These are phyloP conservation scores for Rutstroemia sp. DNA, from an alignment of 2,329 filamentous ascomycete genomes.

Conservation along the genomic window DNA sequence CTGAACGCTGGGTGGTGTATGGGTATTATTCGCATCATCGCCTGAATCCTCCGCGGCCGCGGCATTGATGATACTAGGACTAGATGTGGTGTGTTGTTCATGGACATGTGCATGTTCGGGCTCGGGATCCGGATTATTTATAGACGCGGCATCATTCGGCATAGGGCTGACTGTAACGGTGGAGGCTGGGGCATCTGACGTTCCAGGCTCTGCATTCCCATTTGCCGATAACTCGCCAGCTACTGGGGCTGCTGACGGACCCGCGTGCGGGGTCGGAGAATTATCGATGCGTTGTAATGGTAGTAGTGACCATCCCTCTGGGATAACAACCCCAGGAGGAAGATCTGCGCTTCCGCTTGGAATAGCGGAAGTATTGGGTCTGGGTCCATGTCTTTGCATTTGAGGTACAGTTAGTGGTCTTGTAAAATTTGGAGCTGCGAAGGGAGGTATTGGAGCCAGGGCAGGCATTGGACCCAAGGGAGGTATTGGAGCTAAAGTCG, in stretches of 20 bases:
- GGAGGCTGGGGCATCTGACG: constrained; percentile 16
- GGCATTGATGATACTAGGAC: constrained; percentile 13
- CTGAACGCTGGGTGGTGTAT: constrained; percentile 20
- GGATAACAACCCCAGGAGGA: constrained; percentile 56
- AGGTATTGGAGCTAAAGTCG: constrained; percentile 10
- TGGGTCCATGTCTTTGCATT: constrained; percentile 39
- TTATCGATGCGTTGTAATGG: constrained; percentile 45
- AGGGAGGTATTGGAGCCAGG: neutral
- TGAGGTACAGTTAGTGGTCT: constrained; percentile 5
- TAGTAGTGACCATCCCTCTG: constrained; percentile 57
- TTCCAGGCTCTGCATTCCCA: constrained; percentile 4
- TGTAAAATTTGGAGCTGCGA: constrained; percentile 1
- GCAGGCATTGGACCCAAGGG: constrained; percentile 10
- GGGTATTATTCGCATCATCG: constrained; percentile 10
- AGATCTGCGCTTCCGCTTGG: constrained; percentile 54
- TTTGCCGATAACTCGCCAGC: constrained; percentile 17
- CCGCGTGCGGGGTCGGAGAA: constrained; percentile 3
- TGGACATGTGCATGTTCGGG: no score
- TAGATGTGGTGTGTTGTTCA: constrained; percentile 16
- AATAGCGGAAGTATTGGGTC: constrained; percentile 42
- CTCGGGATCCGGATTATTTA: constrained; percentile 22
- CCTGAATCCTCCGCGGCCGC: neutral
- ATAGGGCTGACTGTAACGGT: constrained; percentile 3
- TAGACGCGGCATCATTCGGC: constrained; percentile 4
- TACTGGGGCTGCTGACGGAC: constrained; percentile 9